phyloP scores from a whole-genome alignment of 202 grass and related monocot genomes.

The Setaria italica region DNA sequence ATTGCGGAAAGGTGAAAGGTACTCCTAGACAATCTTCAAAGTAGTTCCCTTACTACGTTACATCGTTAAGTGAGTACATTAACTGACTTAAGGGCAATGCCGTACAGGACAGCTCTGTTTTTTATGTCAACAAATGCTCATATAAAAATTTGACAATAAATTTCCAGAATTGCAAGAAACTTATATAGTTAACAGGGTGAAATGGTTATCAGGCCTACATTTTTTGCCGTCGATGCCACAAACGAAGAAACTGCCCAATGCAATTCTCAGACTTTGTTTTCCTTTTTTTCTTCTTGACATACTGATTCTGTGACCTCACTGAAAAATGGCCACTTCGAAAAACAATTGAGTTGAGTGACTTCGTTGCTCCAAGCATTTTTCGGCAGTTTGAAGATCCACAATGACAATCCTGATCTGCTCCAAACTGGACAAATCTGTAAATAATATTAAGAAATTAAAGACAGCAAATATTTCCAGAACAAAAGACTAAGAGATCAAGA shows the following conservation, averaged over 20 bases:
- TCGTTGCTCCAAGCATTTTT: conserved; percentile 77
- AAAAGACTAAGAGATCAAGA: conserved; percentile 17
- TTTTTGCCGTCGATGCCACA: conserved; percentile 61
- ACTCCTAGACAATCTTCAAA: background rate
- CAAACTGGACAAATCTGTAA: conserved; percentile 96
- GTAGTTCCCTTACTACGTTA: background rate
- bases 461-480: conserved; percentile 23
- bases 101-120: background rate
- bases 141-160: background rate
- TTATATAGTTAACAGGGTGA: conserved; percentile 11
- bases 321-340: conserved; percentile 40
- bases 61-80: background rate
- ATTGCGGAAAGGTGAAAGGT: conserved; percentile 11
- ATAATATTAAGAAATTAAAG: conserved; percentile 42
- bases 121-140: background rate
- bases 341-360: conserved; percentile 29
- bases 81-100: background rate
- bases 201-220: conserved; percentile 42
- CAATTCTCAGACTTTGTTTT: conserved; percentile 65
- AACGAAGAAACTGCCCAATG: conserved; percentile 60
- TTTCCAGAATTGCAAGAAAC: conserved; percentile 20
- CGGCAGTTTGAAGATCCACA: conserved; percentile 87
- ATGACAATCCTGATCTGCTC: conserved; percentile 87
- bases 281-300: conserved; percentile 58
- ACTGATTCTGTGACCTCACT: conserved; percentile 48